Evolutionary conservation across 352 stramenopile genomes (phyloP), one percentile per base, ranked within the genome.

Genomic region (Pythium apleroticum): DNA sequence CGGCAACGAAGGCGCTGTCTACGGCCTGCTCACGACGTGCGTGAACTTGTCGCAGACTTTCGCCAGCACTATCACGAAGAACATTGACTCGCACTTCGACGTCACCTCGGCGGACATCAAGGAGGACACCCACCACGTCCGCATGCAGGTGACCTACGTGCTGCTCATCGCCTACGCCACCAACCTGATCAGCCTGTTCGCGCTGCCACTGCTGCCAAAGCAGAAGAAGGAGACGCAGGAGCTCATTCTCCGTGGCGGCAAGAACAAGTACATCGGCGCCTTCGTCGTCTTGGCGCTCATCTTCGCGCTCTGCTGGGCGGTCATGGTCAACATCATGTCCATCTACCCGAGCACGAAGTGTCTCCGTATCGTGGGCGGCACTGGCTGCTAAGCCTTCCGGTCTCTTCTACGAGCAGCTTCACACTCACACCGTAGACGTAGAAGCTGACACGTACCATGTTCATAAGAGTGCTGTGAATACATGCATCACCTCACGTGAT

Each of bases 1-100:
- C 10, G 68, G 64, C 27, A 63, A 67, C 52, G 68, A 74, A 61
- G 64, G 45, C 10, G 54, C 60, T n/a, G 63, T 57, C 9, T 65
- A 65, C 24, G 63, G 52, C 31, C 52, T 74, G 31, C 24, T 67
- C 14, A 59, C 68, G 39, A 74, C 68, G n/a, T 22, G 63, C 10
- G 39, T 31, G 3, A 70, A 74, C 54, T 7, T 68, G 10, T 52
- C 52, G 17, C 15, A 15, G 3, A 58, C 68, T 0, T 57, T 74
- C 24, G 68, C 64, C 4, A 39, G n/a, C 10, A 52, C 58, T 10
- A 46, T 71, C 28, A 45, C 46, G 35, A 74, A 64, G 30, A 64
- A 56, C n/a, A 53, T 74, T 2, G 35, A 60, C 22, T 24, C 46
- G 12, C 37, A 57, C 28, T 74, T 74, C 41, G n/a, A 57, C 4